Conservation (phyloP, 108 stramenopile genomes). For the Cyclotella baltica region DNA sequence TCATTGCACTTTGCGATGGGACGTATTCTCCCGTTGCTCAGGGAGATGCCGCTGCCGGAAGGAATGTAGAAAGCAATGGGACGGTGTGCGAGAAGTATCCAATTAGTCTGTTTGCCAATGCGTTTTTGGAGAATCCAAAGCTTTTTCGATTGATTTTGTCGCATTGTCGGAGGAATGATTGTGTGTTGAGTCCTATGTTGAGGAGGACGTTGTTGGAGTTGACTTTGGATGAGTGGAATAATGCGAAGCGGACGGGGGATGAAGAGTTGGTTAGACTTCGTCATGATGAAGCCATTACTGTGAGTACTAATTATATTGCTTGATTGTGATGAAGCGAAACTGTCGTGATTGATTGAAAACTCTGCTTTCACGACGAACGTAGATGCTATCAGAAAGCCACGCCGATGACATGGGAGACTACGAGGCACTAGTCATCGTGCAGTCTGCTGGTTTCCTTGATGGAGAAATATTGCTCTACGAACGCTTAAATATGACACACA, state of each 20-base stretch:
- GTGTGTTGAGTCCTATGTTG: conserved; percentile 73
- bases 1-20: conserved; percentile 86
- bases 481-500: conserved; percentile 80
- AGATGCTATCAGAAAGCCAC: conserved; percentile 54
- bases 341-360: neutral
- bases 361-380: conserved; percentile 54
- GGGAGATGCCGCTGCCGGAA: conserved; percentile 61
- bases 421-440: conserved; percentile 86
- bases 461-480: conserved; percentile 85
- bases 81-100: conserved; percentile 72
- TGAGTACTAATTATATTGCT: conserved; percentile 25
- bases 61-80: conserved; percentile 25
- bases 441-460: conserved; percentile 78
- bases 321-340: neutral
- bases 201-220: conserved; percentile 81
- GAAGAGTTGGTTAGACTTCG: conserved; percentile 72
- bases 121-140: conserved; percentile 85
- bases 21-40: conserved; percentile 70
- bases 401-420: conserved; percentile 79
- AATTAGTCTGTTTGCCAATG: conserved; percentile 79
- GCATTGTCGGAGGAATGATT: conserved; percentile 83
- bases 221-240: conserved; percentile 87
- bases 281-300: conserved; percentile 77
- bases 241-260: conserved; percentile 78
- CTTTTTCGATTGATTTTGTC: conserved; percentile 83